A percentile compares a stretch with the other conserved stretches of the same genome.
phyloP scores from a whole-genome alignment of 805 yeast species.

The Pichia ethanolica region DNA sequence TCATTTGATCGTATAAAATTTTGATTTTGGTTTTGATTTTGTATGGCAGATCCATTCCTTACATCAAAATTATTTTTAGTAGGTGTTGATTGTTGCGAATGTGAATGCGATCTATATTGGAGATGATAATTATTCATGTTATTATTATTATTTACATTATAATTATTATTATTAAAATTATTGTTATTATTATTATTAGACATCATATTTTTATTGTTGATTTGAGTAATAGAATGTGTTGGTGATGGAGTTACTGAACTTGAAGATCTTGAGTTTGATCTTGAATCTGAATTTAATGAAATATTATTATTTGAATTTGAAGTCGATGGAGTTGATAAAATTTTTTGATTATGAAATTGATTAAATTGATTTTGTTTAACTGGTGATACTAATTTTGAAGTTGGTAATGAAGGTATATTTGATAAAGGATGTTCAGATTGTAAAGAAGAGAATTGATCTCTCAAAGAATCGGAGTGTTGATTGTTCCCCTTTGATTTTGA shows the following conservation, averaged over 20 bases:
- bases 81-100: neutral
- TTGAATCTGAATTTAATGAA: neutral
- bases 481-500: neutral
- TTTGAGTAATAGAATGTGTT: no score
- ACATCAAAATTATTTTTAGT: no score
- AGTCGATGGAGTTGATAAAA: no score
- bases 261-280: neutral
- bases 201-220: no score
- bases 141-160: no score
- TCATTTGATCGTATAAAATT: neutral
- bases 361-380: slow-evolving; percentile 6
- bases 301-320: no score
- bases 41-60: no score
- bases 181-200: no score
- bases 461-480: neutral
- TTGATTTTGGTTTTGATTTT: neutral
- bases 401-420: slow-evolving; percentile 17
- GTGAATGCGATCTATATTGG: neutral
- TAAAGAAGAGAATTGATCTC: slow-evolving; percentile 2
- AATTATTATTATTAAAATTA: no score
- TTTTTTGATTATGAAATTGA: no score
- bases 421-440: slow-evolving; percentile 8
- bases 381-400: slow-evolving; percentile 11
- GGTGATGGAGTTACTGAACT: no score
- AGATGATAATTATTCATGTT: no score